Percentiles rank a stretch among this genome's conserved stretches.
phyloP scores from a whole-genome alignment of 2,329 filamentous ascomycete species.

The Colletotrichum plurivorum region DNA sequence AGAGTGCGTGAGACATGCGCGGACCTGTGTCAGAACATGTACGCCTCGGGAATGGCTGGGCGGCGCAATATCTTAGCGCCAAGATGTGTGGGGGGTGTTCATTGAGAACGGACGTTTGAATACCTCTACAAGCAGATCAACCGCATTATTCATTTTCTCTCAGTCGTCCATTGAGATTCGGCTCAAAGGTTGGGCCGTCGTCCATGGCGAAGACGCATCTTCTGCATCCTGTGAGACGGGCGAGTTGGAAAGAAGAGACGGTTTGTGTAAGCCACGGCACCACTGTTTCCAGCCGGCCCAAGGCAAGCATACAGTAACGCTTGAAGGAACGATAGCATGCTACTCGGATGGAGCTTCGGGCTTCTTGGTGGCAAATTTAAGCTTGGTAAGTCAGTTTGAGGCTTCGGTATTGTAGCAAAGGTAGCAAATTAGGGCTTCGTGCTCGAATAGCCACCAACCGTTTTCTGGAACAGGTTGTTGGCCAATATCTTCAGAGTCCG shows the following conservation, averaged over 20 bases:
- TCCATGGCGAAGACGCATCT: constrained; percentile 9
- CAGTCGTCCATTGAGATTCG: not conserved
- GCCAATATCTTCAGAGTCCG: not conserved
- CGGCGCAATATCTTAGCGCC: constrained; percentile 21
- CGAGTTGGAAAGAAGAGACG: constrained; percentile 9
- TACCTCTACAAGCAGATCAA: not conserved
- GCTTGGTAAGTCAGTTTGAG: not conserved
- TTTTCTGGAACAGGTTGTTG: not conserved
- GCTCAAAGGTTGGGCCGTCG: constrained; percentile 19
- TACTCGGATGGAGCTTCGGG: not conserved
- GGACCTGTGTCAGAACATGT: constrained; percentile 37
- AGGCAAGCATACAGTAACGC: constrained; percentile 1
- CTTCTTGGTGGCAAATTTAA: constrained; percentile 4
- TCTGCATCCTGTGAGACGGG: constrained; percentile 8
- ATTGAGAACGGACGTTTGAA: constrained; percentile 7
- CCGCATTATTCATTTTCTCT: not conserved
- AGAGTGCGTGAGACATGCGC: constrained; percentile 29
- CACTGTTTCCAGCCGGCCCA: not conserved
- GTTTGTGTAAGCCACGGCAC: constrained; percentile 24
- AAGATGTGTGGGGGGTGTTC: not conserved
- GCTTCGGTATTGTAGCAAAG: not conserved
- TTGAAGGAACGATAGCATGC: not conserved
- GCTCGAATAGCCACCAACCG: not conserved
- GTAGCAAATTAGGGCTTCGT: not conserved
- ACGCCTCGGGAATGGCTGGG: constrained; percentile 37